Percentiles rank a stretch among this genome's conserved stretches.
Conservation (phyloP, 2,329 filamentous ascomycete species). For the Sporothrix euskadiensis region DNA sequence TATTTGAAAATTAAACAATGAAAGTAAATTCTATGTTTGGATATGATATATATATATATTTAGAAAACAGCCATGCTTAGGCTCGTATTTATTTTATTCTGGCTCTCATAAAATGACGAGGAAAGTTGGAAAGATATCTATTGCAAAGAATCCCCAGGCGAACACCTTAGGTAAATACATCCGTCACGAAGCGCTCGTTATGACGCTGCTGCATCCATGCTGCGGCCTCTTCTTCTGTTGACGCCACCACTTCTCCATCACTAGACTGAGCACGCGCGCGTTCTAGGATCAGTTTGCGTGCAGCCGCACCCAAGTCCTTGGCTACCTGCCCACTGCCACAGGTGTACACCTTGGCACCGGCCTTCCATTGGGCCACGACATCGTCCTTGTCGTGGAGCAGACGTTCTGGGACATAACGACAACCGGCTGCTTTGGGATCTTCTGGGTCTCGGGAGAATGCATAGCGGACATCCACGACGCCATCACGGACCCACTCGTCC, state of each 20-base stretch:
- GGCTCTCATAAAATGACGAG: no score
- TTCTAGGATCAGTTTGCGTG: constrained; percentile 42
- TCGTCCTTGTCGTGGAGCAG: constrained; percentile 47
- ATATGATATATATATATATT: no score
- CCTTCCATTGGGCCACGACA: constrained; percentile 41
- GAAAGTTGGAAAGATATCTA: no score
- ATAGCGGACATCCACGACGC: constrained; percentile 61
- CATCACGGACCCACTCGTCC: constrained; percentile 58
- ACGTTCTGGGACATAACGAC: constrained; percentile 49
- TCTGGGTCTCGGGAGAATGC: constrained; percentile 54
- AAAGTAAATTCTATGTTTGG: no score
- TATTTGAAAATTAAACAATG: no score
- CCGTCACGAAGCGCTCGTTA: constrained; percentile 59
- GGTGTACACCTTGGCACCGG: constrained; percentile 57
- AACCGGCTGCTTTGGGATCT: constrained; percentile 44
- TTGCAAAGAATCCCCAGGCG: no score
- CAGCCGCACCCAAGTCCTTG: constrained; percentile 43
- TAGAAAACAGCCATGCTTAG: no score
- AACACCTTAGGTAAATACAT: constrained; percentile 58
- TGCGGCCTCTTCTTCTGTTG: constrained; percentile 43
- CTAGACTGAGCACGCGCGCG: constrained; percentile 37
- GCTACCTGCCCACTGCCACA: constrained; percentile 56
- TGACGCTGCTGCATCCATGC: constrained; percentile 52
- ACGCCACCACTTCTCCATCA: constrained; percentile 29
- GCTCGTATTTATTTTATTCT: no score